Base-by-base conservation (phyloP, 2,329 filamentous ascomycete genomes). In the Beauveria caledonica region DNA sequence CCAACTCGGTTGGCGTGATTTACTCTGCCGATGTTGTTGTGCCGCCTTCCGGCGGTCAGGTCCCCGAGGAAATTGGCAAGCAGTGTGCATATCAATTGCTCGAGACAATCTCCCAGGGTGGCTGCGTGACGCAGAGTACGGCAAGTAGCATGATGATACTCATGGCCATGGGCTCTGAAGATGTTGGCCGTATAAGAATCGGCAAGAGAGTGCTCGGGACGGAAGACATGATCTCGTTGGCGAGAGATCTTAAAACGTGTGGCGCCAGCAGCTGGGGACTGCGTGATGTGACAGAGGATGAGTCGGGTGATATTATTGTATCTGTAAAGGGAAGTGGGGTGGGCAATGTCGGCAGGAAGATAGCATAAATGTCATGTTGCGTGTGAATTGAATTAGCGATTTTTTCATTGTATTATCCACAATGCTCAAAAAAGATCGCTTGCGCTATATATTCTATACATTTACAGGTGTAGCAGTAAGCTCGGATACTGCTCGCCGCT, bases 161-260 rank as follows among this genome's bases (percentile, higher is more conserved):
- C 64, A 99, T 99, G 94, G 91, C 92, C 39, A 97, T 99, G 94
- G 94, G 94, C 0, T 90, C 89, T 1, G 94, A 97, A 71, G 94
- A 99, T 73, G 92, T 99, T 15, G 94, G 94, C 5, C 83, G 94
- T 62, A 73, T 99, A 65, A 84, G 90, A 64, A 71, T 99, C 62
- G 91, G 92, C 36, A 86, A 85, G 67, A 89, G 93, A 51, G 85
- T 97, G 0, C 75, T 97, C 50, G 92, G 86, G 0, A 88, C 86
- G 3, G 90, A 96, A 70, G 87, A 90, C 62, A 79, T 91, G 58
- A 82, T 99, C 60, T 85, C 86, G 54, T 76, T 97, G 58, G 92
- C 90, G 11, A 82, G 94, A 68, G 94, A 99, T 71, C 74, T 97
- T 66, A 88, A 86, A 70, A 86, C 83, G n/a, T 96, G 97, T 74